phyloP scores from a whole-genome alignment of 345 rosid species.

The Bruguiera sexangula region DNA sequence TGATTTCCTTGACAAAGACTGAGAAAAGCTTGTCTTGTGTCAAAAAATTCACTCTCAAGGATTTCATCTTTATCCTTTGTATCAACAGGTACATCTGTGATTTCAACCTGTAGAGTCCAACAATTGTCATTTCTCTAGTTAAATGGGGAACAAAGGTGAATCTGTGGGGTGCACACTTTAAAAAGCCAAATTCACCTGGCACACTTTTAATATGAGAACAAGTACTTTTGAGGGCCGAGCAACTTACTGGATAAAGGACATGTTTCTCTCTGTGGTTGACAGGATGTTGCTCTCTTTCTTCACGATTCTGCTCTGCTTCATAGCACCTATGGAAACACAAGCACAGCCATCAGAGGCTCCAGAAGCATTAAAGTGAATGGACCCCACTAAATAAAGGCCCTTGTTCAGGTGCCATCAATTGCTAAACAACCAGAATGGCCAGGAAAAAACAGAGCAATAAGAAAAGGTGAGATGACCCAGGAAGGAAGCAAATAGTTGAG shows the following conservation, averaged over 20 bases:
- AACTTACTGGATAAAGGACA: constrained; percentile 69
- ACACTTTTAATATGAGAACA: not conserved
- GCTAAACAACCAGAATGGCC: no score
- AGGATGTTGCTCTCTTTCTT: constrained; percentile 87
- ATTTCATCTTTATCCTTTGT: constrained; percentile 94
- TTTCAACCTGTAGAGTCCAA: constrained; percentile 53
- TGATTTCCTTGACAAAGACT: constrained; percentile 99
- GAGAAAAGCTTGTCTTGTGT: constrained; percentile 94
- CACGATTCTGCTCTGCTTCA: constrained; percentile 76
- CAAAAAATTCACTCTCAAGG: constrained; percentile 95
- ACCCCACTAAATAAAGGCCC: no score
- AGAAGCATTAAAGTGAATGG: not conserved
- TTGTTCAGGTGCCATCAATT: no score
- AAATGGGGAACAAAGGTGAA: not conserved
- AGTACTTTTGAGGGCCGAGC: not conserved
- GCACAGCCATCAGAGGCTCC: constrained; percentile 16
- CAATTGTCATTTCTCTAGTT: constrained; percentile 19
- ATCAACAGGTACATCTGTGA: constrained; percentile 64
- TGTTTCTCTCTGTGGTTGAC: constrained; percentile 71
- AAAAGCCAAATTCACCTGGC: no score
- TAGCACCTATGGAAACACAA: constrained; percentile 61
- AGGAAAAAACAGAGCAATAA: no score
- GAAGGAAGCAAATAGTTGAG: no score
- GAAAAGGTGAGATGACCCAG: no score
- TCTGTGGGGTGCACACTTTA: no score